Conservation (phyloP, 352 stramenopile genomes). For the Blastocystis hominis region DNA sequence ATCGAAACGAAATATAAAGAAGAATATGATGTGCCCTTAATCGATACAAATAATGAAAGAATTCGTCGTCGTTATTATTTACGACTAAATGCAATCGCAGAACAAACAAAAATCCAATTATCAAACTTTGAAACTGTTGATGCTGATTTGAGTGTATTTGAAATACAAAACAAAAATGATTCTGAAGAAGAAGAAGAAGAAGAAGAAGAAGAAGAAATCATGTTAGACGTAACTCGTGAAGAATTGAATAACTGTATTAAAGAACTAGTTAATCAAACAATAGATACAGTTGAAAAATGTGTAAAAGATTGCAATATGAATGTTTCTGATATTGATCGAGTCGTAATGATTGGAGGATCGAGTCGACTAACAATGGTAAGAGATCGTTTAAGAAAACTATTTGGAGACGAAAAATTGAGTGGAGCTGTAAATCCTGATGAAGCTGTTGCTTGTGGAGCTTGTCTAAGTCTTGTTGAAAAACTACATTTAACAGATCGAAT, state of each 20-base stretch:
- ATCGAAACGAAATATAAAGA: background rate
- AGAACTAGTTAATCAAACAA: background rate
- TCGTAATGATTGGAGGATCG: constrained; percentile 68
- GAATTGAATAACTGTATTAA: background rate
- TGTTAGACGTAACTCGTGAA: background rate
- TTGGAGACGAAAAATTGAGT: background rate
- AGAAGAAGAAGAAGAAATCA: background rate
- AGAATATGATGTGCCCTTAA: background rate
- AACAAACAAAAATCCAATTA: background rate
- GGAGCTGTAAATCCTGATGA: background rate
- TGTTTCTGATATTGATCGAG: constrained; percentile 64
- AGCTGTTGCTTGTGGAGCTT: constrained; percentile 86
- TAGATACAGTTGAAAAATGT: background rate
- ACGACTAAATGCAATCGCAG: background rate
- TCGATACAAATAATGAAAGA: background rate
- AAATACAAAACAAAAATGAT: too few relatives aligned
- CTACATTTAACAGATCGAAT: background rate
- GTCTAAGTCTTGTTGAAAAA: background rate
- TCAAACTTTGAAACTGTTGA: background rate
- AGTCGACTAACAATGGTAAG: constrained; percentile 1
- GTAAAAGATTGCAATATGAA: background rate
- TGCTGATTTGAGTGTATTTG: background rate
- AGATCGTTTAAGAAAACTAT: background rate
- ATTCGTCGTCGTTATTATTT: background rate
- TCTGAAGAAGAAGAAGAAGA: too few relatives aligned